Evolutionary conservation across 352 stramenopile genomes (phyloP).

Genomic region (Phytophthora melonis): DNA sequence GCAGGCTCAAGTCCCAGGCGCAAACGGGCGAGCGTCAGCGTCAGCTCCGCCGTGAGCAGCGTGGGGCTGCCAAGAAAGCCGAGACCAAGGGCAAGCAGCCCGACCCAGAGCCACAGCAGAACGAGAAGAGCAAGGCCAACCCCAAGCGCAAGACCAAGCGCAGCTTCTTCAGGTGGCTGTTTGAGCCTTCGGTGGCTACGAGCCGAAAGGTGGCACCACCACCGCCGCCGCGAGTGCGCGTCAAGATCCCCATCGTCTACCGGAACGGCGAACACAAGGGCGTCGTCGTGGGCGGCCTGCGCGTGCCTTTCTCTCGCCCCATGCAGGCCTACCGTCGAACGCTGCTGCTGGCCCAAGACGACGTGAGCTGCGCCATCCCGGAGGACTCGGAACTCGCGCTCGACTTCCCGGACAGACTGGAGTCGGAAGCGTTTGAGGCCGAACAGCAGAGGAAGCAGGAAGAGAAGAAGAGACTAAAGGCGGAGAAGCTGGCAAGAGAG

Average conservation of each 20-base stretch:
- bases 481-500: slow-evolving; percentile 33
- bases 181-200: slow-evolving; percentile 26
- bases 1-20: slow-evolving; percentile 25
- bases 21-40: slow-evolving; percentile 25
- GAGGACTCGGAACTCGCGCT: slow-evolving; percentile 28
- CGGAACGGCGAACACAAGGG: slow-evolving; percentile 39
- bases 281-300: slow-evolving; percentile 34
- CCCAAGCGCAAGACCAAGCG: slow-evolving; percentile 27
- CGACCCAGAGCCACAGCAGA: not conserved
- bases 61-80: slow-evolving; percentile 14
- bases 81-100: not conserved
- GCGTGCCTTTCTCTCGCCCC: slow-evolving; percentile 39
- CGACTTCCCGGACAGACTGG: slow-evolving; percentile 35
- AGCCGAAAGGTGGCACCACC: slow-evolving; percentile 34
- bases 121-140: slow-evolving; percentile 12
- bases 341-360: slow-evolving; percentile 25
- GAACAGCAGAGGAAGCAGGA: slow-evolving; percentile 18
- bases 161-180: slow-evolving; percentile 40
- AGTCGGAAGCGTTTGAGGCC: slow-evolving; percentile 9
- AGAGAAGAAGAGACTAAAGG: slow-evolving; percentile 28
- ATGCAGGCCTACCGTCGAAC: slow-evolving; percentile 42
- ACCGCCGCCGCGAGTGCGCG: slow-evolving; percentile 20
- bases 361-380: slow-evolving; percentile 26
- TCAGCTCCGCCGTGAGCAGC: slow-evolving; percentile 27
- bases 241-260: slow-evolving; percentile 48